Percentiles rank a stretch among this genome's conserved stretches.
phyloP scores from a whole-genome alignment of 352 stramenopile genomes.

The Phytopythium litorale region DNA sequence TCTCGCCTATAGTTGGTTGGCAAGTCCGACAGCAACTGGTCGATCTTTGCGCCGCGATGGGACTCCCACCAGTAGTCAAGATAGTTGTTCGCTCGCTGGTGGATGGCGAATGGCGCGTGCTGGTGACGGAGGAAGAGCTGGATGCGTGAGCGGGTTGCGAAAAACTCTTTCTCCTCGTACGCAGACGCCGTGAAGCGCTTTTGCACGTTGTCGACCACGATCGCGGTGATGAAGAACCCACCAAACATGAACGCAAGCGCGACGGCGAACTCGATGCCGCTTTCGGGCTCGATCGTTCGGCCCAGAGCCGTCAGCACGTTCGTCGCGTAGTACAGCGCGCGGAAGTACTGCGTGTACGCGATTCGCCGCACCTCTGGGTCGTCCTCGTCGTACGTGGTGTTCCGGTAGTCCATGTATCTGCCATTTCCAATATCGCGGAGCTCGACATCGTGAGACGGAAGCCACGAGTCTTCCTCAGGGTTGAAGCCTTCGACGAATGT shows the following conservation, averaged over 20 bases:
- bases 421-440: conserved; percentile 11
- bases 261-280: conserved; percentile 22
- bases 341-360: conserved; percentile 32
- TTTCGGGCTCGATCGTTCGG: conserved; percentile 35
- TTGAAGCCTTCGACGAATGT: conserved; percentile 26
- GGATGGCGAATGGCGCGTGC: conserved; percentile 34
- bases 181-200: conserved; percentile 48
- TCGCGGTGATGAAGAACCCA: conserved; percentile 43
- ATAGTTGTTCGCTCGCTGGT: conserved; percentile 49
- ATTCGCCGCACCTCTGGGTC: conserved; percentile 11
- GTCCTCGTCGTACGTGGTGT: conserved; percentile 5
- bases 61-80: conserved; percentile 64
- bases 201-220: conserved; percentile 53
- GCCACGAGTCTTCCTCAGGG: conserved; percentile 15
- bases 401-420: conserved; percentile 3
- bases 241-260: conserved; percentile 43
- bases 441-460: conserved; percentile 21
- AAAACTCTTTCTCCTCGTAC: conserved; percentile 55
- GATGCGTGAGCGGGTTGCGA: conserved; percentile 42
- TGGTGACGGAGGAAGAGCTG: conserved; percentile 47
- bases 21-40: conserved; percentile 35
- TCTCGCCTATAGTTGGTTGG: conserved; percentile 31
- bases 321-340: conserved; percentile 38
- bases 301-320: conserved; percentile 34
- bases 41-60: conserved; percentile 36